phyloP scores from a whole-genome alignment of 225 moss, liverwort and hornwort genomes.

The Sphagnum tenellum region DNA sequence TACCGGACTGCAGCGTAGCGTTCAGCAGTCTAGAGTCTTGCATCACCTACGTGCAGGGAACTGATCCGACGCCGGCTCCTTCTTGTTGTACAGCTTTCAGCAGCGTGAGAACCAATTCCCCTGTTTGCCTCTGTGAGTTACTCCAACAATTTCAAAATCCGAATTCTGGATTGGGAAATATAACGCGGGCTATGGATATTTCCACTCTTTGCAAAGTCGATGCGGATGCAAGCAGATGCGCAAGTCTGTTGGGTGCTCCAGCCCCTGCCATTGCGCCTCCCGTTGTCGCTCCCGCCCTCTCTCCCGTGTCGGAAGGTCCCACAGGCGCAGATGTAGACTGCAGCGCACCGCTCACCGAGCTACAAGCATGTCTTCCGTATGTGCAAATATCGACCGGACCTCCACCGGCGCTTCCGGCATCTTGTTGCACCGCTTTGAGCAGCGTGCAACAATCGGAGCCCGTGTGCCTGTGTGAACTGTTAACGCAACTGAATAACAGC shows the following conservation, averaged over 20 bases:
- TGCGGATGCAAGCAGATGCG: conserved; percentile 16
- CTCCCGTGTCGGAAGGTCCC: background rate
- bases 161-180: conserved; percentile 15
- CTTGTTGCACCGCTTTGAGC: conserved; percentile 27
- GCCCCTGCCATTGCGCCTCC: conserved; percentile 7
- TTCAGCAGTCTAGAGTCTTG: too few species aligned
- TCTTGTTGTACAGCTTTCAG: too few species aligned
- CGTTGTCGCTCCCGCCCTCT: conserved; percentile 5
- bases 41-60: too few species aligned
- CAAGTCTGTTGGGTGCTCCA: conserved; percentile 24
- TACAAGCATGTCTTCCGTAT: conserved; percentile 18
- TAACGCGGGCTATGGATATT: conserved; percentile 18
- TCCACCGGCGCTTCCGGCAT: conserved; percentile 4
- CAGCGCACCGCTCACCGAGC: conserved; percentile 7
- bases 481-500: conserved; percentile 20
- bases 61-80: too few species aligned
- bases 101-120: too few species aligned
- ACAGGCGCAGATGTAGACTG: conserved; percentile 10
- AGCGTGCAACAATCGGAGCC: conserved; percentile 11
- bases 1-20: too few species aligned
- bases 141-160: conserved; percentile 11
- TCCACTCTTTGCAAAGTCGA: conserved; percentile 20
- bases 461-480: conserved; percentile 36
- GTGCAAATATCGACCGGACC: conserved; percentile 6
- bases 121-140: too few species aligned